A percentile compares a stretch with the other conserved stretches of the same genome.
Evolutionary conservation across 148 eudicot genomes (phyloP).

Genomic region (Chenopodium quinoa): DNA sequence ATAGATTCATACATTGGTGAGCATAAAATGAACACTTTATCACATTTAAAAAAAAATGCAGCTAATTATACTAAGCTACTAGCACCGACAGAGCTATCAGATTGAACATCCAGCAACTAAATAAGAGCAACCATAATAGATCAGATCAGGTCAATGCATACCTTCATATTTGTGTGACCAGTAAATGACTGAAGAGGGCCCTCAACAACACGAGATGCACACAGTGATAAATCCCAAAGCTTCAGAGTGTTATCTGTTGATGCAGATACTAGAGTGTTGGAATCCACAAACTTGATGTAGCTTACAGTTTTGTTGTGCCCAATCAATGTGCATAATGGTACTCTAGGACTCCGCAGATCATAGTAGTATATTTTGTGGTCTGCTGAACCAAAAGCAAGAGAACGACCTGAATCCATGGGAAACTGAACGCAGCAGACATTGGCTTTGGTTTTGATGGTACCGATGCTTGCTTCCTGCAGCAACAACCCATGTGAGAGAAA

Average conservation of each 20-base stretch:
- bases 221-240: constrained; percentile 92
- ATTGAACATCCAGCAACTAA: background rate
- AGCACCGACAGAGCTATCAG: background rate
- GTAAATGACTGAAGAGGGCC: constrained; percentile 83
- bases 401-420: constrained; percentile 65
- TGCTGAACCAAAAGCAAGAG: constrained; percentile 97
- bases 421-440: constrained; percentile 96
- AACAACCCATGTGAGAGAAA: constrained; percentile 52
- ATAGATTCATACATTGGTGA: background rate
- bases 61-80: too few species aligned
- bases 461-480: constrained; percentile 88
- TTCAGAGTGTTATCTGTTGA: constrained; percentile 90
- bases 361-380: constrained; percentile 88
- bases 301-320: constrained; percentile 97
- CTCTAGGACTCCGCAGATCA: constrained; percentile 75
- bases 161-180: constrained; percentile 91
- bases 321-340: constrained; percentile 75
- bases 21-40: background rate
- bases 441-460: constrained; percentile 90
- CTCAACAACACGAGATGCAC: constrained; percentile 72
- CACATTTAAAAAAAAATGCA: background rate
- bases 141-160: constrained; percentile 20
- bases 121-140: background rate
- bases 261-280: constrained; percentile 71
- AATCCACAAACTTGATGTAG: constrained; percentile 90